Evolutionary conservation across 208 protist genomes (phyloP).

Genomic region (Crithidia fasciculata): DNA sequence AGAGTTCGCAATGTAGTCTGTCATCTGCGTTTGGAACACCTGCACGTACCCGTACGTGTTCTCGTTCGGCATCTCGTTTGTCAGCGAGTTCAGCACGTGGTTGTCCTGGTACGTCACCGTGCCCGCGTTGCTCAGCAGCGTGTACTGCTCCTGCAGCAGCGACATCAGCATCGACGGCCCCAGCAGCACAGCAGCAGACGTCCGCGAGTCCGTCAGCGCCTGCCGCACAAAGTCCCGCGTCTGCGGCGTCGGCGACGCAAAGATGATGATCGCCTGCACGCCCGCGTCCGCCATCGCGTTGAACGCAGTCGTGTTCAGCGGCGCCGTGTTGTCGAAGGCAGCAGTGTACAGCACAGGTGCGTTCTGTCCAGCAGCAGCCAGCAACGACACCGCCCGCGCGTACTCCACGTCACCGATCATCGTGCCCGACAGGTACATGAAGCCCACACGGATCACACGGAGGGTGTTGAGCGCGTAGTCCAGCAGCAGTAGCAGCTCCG

Average conservation of each 20-base stretch:
- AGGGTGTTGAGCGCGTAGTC: slow-evolving; percentile 32
- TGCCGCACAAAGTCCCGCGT: slow-evolving; percentile 36
- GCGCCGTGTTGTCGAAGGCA: slow-evolving; percentile 2
- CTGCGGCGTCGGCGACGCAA: slow-evolving; percentile 25
- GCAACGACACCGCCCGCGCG: slow-evolving; percentile 1
- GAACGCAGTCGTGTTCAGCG: slow-evolving; percentile 31
- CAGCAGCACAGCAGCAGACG: slow-evolving; percentile 35
- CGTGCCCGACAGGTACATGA: slow-evolving; percentile 58
- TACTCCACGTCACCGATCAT: slow-evolving; percentile 45
- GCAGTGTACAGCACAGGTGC: slow-evolving; percentile 33
- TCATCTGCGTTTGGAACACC: slow-evolving; percentile 45
- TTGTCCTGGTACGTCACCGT: slow-evolving; percentile 3
- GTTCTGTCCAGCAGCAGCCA: slow-evolving; percentile 1
- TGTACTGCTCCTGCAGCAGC: slow-evolving; percentile 25
- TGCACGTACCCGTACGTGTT: slow-evolving; percentile 30
- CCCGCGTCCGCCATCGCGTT: slow-evolving; percentile 42
- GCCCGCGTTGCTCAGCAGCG: slow-evolving; percentile 6
- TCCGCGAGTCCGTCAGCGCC: slow-evolving; percentile 37
- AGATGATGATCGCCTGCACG: slow-evolving; percentile 58
- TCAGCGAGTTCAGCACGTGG: slow-evolving; percentile 1
- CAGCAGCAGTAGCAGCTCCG: slow-evolving; percentile 43
- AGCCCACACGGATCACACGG: slow-evolving; percentile 40
- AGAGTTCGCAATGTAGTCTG: slow-evolving; percentile 34
- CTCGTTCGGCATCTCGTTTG: slow-evolving; percentile 37
- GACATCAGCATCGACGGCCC: slow-evolving; percentile 26